Conservation (phyloP, 352 stramenopile species). For the Elongisporangium anandrum region DNA sequence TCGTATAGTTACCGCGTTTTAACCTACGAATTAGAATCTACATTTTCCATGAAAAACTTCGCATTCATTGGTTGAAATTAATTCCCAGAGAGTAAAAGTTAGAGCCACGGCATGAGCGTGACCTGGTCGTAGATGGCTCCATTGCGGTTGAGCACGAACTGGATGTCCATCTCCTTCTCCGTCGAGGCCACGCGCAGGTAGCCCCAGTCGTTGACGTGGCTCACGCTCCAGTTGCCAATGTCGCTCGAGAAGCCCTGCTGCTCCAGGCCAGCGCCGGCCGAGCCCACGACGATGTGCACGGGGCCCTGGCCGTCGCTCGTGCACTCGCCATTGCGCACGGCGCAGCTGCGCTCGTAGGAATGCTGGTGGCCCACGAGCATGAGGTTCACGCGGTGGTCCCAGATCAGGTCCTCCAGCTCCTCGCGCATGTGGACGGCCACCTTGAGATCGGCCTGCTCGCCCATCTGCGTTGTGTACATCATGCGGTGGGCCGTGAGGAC, state of each 20-base stretch:
- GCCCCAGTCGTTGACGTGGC: conserved; percentile 74
- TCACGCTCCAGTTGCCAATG: conserved; percentile 77
- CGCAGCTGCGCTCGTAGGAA: conserved; percentile 89
- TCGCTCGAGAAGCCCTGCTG: conserved; percentile 51
- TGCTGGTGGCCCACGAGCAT: conserved; percentile 92
- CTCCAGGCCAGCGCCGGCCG: conserved; percentile 76
- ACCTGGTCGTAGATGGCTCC: conserved; percentile 77
- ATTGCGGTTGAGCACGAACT: conserved; percentile 82
- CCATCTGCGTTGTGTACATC: conserved; percentile 85
- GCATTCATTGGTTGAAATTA: background rate
- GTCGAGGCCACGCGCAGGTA: conserved; percentile 65
- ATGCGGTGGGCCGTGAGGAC: conserved; percentile 90
- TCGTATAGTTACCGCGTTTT: too few relatives aligned
- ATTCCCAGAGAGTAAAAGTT: conserved; percentile 3
- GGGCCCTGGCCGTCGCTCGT: conserved; percentile 58
- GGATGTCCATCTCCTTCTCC: conserved; percentile 55
- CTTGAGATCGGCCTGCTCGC: conserved; percentile 55
- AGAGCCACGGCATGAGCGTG: conserved; percentile 50
- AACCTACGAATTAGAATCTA: background rate
- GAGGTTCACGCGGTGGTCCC: conserved; percentile 86
- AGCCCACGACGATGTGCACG: conserved; percentile 86
- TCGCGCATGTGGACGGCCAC: conserved; percentile 79
- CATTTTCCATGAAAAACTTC: background rate
- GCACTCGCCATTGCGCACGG: conserved; percentile 70
- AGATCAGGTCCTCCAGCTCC: conserved; percentile 89